Conservation (phyloP, 176 grass and related monocot genomes). For the Alloteropsis semialata region DNA sequence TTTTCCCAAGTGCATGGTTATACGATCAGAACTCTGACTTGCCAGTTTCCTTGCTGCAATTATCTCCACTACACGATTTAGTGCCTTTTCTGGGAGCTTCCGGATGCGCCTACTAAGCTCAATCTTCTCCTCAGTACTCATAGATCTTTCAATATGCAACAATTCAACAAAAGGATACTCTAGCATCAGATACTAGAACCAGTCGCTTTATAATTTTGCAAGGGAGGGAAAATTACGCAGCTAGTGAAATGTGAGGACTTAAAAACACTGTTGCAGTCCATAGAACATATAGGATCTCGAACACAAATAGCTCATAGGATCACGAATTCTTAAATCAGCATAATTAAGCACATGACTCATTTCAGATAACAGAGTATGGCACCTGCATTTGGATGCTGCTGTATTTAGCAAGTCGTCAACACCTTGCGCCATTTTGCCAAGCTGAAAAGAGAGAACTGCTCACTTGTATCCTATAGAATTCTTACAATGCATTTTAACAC, state of each 20-base stretch:
- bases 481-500: background rate
- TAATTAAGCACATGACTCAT: background rate
- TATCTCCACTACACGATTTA: conserved; percentile 55
- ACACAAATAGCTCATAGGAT: no score
- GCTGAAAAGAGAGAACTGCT: conserved; percentile 47
- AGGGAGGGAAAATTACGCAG: background rate
- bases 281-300: background rate
- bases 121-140: conserved; percentile 70
- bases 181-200: background rate
- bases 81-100: conserved; percentile 62
- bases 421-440: conserved; percentile 58
- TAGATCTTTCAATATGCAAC: conserved; percentile 46
- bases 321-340: background rate
- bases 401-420: conserved; percentile 53
- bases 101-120: conserved; percentile 55
- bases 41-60: conserved; percentile 34
- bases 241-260: background rate
- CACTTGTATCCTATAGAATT: conserved; percentile 2
- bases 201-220: background rate
- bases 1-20: conserved; percentile 60
- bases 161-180: conserved; percentile 18
- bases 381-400: conserved; percentile 76
- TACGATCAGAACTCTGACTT: conserved; percentile 35
- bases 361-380: conserved; percentile 4
- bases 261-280: background rate